Evolutionary conservation across 768 basidiomycete genomes (phyloP), one percentile per base, ranked within the genome.

Genomic region (Mycena metata): DNA sequence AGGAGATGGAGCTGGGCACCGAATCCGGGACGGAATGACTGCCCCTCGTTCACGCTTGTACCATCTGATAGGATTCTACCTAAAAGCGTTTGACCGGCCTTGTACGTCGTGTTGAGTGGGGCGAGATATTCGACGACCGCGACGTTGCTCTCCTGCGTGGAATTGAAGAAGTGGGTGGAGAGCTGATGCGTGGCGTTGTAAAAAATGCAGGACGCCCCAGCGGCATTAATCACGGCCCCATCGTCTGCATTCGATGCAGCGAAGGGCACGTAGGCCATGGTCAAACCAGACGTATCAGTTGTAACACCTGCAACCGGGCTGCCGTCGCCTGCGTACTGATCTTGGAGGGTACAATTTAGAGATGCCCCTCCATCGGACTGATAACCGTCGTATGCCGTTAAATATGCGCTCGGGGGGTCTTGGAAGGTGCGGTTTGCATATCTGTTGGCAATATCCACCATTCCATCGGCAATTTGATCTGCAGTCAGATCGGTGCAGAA

Each of bases 101-200:
- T 67, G n/a, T 41, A 67, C 23, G 66, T 36, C 51, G 60, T 60
- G 33, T 67, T 61, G 21, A 67, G 59, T 1, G 66, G 65, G 16
- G 59, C 12, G 50, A 49, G 57, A 26, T 9, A 66, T 17, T 66
- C 65, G 35, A 59, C 17, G 24, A 66, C 57, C 5, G 46, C 21
- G 23, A 50, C 49, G 15, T 12, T 8, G 49, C 11, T 66, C 8
- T 46, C 49, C 49, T 66, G 65, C 41, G 65, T 59, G 12, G 36
- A 21, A n/a, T 66, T 66, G 39, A 17, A 51, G 26, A 58, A 66
- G 36, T 54, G 56, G 24, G 64, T 59, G 26, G 39, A 3, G 15
- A 57, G 47, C n/a, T 47, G 21, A 36, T 66, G 57, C 17, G 65
- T 59, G 12, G 65, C 65, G 39, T 66, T 66, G 21, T 58, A 47